Base-by-base conservation (phyloP, 805 yeast genomes). In the Metschnikowia drakensbergensis region DNA sequence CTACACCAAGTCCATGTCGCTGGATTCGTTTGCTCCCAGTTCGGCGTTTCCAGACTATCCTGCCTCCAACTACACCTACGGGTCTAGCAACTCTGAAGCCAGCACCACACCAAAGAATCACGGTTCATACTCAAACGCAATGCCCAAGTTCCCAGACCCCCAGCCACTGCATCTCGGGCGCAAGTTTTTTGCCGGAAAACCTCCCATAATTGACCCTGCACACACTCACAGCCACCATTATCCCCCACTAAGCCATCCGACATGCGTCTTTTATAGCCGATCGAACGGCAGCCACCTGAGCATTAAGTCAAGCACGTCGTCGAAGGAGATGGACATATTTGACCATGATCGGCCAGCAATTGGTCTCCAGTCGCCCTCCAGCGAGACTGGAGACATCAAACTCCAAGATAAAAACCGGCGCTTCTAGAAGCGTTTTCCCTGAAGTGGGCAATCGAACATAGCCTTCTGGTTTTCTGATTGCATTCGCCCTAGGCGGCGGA, bases 281-380 rank as follows among this genome's bases (percentile, higher is more conserved):
- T 31, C 52, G 45, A 66, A 62, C 47, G 54, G 45, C 42, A 63
- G 67, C 51, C 64, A 58, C 48, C 59, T 58, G 30, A 67, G 71
- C 48, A 49, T 66, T 33, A 61, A 55, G 47, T 61, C 66, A 25
- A 50, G 62, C 11, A 49, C 50, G 22, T 52, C 60, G 17, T 51
- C 56, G 10, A 47, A 53, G 11, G 64, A 59, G 22, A 50, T 51
- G 33, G 59, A 58, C 25, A 54, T 63, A 5, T 65, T 64, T 47
- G 69, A 66, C 46, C 43, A 47, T 23, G 69, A 62, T 33, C 51
- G 61, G 26, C 54, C 62, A 22, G 52, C 51, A 40, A 46, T 53
- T 37, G 66, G 64, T 3, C 58, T 59, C 9, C 51, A 59, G 6
- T 68, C 74, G 32, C 74, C 74, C n/a, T 29, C 47, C 17, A 34